Conservation (phyloP, 2,329 filamentous ascomycete species). For the Exophiala lecanii-corni region DNA sequence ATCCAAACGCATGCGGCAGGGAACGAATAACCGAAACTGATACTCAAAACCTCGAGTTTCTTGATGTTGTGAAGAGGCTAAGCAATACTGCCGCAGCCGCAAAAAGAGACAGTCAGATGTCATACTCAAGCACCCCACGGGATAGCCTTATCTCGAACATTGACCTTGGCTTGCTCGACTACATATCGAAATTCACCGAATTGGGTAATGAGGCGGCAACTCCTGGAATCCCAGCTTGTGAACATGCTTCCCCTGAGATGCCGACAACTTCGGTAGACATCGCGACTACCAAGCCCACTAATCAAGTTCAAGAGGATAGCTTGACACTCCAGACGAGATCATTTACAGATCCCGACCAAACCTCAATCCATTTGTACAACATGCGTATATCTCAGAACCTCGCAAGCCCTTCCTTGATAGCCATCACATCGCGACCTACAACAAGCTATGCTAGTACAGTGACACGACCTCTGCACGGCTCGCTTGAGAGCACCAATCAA, state of each 20-base stretch:
- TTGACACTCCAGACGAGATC: no score
- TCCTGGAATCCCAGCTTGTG: background rate
- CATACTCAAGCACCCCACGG: conserved; percentile 1
- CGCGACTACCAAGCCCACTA: background rate
- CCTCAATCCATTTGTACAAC: conserved; percentile 27
- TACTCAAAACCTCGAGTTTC: background rate
- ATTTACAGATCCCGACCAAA: conserved; percentile 12
- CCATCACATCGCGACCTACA: conserved; percentile 11
- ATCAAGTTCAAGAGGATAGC: conserved; percentile 3
- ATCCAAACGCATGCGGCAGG: background rate
- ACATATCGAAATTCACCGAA: conserved; percentile 17
- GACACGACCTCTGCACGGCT: background rate
- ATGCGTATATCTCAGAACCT: conserved; percentile 28
- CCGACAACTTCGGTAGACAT: background rate
- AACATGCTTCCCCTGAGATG: background rate
- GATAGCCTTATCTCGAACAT: conserved; percentile 18
- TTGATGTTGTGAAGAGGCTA: conserved; percentile 1
- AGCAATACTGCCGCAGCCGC: background rate
- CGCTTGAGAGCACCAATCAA: conserved; percentile 1
- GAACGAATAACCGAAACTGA: background rate
- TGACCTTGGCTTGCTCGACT: conserved; percentile 19
- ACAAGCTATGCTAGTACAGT: conserved; percentile 13
- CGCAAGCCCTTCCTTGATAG: conserved; percentile 22
- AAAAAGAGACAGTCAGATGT: conserved; percentile 3
- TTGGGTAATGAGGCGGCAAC: background rate